Conservation (phyloP, 163 green algal species). For the Volvox carteri region DNA sequence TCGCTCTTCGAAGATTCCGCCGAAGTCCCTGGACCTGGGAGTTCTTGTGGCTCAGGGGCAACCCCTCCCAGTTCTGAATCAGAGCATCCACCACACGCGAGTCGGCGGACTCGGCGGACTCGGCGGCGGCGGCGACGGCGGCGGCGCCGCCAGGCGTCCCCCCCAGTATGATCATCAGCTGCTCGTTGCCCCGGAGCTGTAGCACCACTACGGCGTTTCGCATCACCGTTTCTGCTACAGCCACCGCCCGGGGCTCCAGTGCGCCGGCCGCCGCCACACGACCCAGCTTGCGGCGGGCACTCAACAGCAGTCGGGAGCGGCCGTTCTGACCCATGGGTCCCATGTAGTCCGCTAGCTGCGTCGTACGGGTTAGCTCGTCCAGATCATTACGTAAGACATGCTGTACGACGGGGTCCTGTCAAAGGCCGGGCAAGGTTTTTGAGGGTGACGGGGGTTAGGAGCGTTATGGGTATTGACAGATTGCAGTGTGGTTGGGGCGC, state of each 20-base stretch:
- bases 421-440: no score
- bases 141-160: background rate
- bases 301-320: background rate
- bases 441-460: background rate
- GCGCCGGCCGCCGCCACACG: background rate
- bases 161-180: constrained; percentile 24
- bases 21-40: constrained; percentile 1
- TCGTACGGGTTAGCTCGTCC: background rate
- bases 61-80: background rate
- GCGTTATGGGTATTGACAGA: no score
- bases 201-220: background rate
- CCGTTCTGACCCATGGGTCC: background rate
- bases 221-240: background rate
- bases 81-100: background rate
- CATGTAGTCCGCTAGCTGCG: constrained; percentile 21
- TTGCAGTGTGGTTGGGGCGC: background rate
- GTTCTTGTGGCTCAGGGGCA: background rate
- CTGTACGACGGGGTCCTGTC: constrained; percentile 35
- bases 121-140: background rate
- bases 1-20: constrained; percentile 14
- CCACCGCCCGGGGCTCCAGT: background rate
- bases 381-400: constrained; percentile 33
- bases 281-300: background rate
- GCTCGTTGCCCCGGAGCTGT: constrained; percentile 26
- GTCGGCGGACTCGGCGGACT: background rate